Conservation (phyloP, 208 protist species). For the Vickermania ingenoplastis region DNA sequence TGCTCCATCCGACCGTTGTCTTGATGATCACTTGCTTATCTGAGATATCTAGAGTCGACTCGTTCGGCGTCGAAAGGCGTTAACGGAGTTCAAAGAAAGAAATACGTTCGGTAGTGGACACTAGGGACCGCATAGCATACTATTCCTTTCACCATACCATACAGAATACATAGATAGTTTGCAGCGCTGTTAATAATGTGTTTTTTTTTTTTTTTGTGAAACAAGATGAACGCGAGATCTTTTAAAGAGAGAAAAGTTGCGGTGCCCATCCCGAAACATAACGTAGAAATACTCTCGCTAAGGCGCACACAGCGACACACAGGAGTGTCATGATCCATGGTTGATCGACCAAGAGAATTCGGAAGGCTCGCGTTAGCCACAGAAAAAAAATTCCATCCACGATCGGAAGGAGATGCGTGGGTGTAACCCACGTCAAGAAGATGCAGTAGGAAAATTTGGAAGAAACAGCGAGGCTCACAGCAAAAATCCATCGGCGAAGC, state of each 20-base stretch:
- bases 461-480: slow-evolving; percentile 38
- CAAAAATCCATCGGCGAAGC: slow-evolving; percentile 36
- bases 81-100: neutral
- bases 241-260: slow-evolving; percentile 11
- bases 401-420: slow-evolving; percentile 40
- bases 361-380: slow-evolving; percentile 42
- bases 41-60: neutral
- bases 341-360: slow-evolving; percentile 6
- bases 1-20: neutral
- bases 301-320: slow-evolving; percentile 17
- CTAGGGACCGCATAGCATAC: neutral
- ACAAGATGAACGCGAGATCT: neutral
- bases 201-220: too few relatives aligned
- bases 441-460: slow-evolving; percentile 54
- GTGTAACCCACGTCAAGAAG: slow-evolving; percentile 75
- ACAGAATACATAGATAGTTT: neutral
- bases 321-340: slow-evolving; percentile 20
- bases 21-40: neutral
- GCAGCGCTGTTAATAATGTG: too few relatives aligned
- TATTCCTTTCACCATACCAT: neutral
- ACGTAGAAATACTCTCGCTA: slow-evolving; percentile 39
- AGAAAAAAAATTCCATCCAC: slow-evolving; percentile 62
- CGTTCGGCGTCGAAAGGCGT: neutral
- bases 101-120: neutral
- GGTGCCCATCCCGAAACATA: slow-evolving; percentile 52